Evolutionary conservation across 495 filamentous ascomycete genomes (phyloP).

Genomic region (Penicillium manginii): DNA sequence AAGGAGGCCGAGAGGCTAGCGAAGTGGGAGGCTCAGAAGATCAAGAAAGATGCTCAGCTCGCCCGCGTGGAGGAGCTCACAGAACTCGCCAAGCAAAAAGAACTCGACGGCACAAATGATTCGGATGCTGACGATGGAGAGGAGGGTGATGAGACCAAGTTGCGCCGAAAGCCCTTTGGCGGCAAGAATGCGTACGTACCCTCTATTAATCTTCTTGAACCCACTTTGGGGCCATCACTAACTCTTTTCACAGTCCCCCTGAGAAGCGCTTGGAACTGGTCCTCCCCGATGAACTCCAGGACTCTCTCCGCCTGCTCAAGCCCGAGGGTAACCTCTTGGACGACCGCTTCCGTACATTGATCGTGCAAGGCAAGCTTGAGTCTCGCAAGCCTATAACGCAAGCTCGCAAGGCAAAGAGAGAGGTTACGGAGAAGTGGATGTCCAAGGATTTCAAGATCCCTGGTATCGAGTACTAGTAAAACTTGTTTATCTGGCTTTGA

Average conservation of each 20-base stretch:
- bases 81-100: constrained; percentile 62
- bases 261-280: constrained; percentile 84
- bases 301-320: constrained; percentile 84
- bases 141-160: constrained; percentile 55
- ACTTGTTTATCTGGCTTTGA: constrained; percentile 19
- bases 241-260: constrained; percentile 59
- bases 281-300: constrained; percentile 89
- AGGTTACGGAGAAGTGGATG: constrained; percentile 91
- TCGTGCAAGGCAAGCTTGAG: constrained; percentile 89
- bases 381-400: constrained; percentile 74
- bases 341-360: constrained; percentile 86
- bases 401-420: constrained; percentile 75
- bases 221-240: constrained; percentile 17
- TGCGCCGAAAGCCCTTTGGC: constrained; percentile 72
- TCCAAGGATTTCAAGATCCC: constrained; percentile 87
- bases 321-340: constrained; percentile 92
- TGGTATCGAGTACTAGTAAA: constrained; percentile 37
- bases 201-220: constrained; percentile 24
- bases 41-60: constrained; percentile 67
- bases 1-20: constrained; percentile 81
- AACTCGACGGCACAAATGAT: constrained; percentile 44
- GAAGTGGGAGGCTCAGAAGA: constrained; percentile 71
- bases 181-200: constrained; percentile 64
- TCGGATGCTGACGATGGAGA: constrained; percentile 60
- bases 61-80: constrained; percentile 68